Base-by-base conservation (phyloP, 306 rosid species). In the Lathyrus sativus region DNA sequence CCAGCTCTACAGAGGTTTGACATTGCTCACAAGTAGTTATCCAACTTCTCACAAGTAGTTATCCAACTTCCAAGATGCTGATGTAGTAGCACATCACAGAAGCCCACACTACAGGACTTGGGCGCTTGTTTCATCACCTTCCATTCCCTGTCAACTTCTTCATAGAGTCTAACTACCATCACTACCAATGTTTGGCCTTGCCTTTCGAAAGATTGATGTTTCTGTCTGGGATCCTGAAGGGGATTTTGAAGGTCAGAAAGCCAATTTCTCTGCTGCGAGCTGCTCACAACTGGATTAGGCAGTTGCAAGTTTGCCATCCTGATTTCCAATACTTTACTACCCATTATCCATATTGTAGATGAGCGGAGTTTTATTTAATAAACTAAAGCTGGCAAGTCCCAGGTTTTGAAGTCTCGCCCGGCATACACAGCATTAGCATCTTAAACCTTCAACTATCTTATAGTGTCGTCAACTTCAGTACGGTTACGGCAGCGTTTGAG, bases 61-160 rank as follows among this genome's bases (percentile, higher is more conserved):
- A n/a, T n/a, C n/a, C n/a, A n/a, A n/a, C n/a, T n/a, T n/a, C n/a
- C n/a, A n/a, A n/a, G n/a, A n/a, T n/a, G n/a, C n/a, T n/a, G n/a
- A n/a, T n/a, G n/a, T n/a, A n/a, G n/a, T n/a, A n/a, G n/a, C n/a
- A n/a, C n/a, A n/a, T n/a, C n/a, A n/a, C n/a, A n/a, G n/a, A n/a
- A n/a, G n/a, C 96, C 82, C 8, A 89, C 96, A 6, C 77, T 87
- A 54, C 76, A 89, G 82, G 87, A 76, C 62, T 62, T 85, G 45
- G 86, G 84, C 55, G 89, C 96, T 37, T 87, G 96, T 74, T 89
- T 89, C 81, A 75, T 89, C 80, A 87, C 91, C 67, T 89, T 83
- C 59, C 93, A 89, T 74, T 81, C 81, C 54, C 49, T 85, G 44
- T 83, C 93, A 14, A 83, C 89, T 8, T 73, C 93, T 11, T 42